Base-by-base conservation (phyloP, 2,329 filamentous ascomycete genomes). In the Nemania bipapillata region DNA sequence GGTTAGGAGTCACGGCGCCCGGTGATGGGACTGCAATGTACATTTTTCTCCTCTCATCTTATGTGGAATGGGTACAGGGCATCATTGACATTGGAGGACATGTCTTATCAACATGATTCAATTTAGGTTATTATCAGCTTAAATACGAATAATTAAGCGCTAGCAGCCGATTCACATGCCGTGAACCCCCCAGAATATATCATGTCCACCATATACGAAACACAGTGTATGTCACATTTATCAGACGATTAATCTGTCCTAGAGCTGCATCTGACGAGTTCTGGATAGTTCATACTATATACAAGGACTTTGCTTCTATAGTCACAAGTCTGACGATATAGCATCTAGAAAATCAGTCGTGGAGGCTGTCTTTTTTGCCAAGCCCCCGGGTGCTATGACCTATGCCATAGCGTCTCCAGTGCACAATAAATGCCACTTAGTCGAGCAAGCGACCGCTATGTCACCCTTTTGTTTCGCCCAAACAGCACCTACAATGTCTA, bases 401-500 rank as follows among this genome's bases (percentile, higher is more conserved):
- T 35, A 50, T 24, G 20, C 2, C 4, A 24, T 37, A 30, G 4
- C 32, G 15, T 47, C 50, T 28, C 17, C 24, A 24, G 20, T n/a
- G 9, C 24, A 15, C 15, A n/a, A 2, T n/a, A n/a, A n/a, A n/a
- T n/a, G n/a, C 17, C n/a, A 50, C 11, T 12, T 32, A 20, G 50
- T 42, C 55, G 49, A 52, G 42, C 37, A 54, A 24, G 52, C 35
- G 35, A 15, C 35, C 24, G 52, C 40, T 3, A 35, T 22, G 58
- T 24, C 12, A 26, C 32, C n/a, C 45, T 47, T 66, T 37, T 20
- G 32, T 54, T 20, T 47, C 30, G 32, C 30, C 26, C 52, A 37
- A 60, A 28, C 20, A 56, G 50, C 40, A 50, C 54, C 26, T 54
- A 42, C 40, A 17, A 57, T 28, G 12, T 69, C 47, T 66, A 66